Conservation (phyloP, 139 green algal genomes). For the Raphidocelis subcapitata region DNA sequence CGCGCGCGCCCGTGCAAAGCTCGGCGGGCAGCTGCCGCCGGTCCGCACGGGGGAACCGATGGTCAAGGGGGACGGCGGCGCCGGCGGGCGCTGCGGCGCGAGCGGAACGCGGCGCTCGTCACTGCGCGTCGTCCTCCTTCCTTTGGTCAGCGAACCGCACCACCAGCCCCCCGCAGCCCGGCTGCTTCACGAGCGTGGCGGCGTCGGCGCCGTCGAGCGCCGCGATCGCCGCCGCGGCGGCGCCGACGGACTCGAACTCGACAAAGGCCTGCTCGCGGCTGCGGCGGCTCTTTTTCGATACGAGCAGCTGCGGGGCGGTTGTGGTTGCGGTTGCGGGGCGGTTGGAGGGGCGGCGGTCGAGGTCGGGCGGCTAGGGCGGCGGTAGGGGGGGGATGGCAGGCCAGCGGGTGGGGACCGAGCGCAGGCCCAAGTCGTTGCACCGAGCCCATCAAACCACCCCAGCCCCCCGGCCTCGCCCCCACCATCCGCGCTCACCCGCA, state of each 20-base stretch:
- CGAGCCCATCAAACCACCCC: too few species aligned
- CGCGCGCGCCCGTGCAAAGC: too few species aligned
- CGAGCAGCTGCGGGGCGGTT: constrained; percentile 17
- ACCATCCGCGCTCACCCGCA: constrained; percentile 33
- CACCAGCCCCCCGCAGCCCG: constrained; percentile 30
- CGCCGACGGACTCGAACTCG: constrained; percentile 16
- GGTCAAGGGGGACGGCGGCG: too few species aligned
- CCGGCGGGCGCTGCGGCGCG: too few species aligned
- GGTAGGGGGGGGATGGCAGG: neutral
- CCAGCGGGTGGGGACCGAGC: too few species aligned
- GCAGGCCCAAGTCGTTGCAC: too few species aligned
- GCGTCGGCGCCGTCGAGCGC: constrained; percentile 30
- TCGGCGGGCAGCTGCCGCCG: too few species aligned
- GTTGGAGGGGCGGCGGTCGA: neutral
- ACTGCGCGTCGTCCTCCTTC: neutral
- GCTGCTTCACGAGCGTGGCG: constrained; percentile 26
- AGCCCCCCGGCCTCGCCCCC: too few species aligned
- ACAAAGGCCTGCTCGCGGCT: constrained; percentile 31
- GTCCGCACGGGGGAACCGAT: too few species aligned
- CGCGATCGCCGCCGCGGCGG: constrained; percentile 18
- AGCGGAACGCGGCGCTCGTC: too few species aligned
- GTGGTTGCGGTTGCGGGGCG: neutral
- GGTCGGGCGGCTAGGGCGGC: neutral
- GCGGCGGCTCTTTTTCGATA: constrained; percentile 33
- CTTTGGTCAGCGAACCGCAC: constrained; percentile 31